Percentiles rank a stretch among this genome's conserved stretches.
These are phyloP conservation scores for Penicillium psychrosexuale DNA, from an alignment of 2,329 filamentous ascomycete genomes.

Conservation along the genomic window DNA sequence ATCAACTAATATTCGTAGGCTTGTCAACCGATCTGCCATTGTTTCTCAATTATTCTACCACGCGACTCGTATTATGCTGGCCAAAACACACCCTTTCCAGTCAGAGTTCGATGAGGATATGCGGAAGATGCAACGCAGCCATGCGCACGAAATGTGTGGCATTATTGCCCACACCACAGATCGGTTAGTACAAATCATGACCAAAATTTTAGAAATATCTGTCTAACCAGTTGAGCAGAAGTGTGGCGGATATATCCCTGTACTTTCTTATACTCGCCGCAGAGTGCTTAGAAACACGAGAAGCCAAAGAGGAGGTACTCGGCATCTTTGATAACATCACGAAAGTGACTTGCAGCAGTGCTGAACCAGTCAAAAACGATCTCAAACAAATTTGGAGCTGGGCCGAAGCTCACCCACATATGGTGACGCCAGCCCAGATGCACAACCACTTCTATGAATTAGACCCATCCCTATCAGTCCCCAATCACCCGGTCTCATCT, in stretches of 20 bases:
- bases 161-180: slow-evolving; percentile 85
- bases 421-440: slow-evolving; percentile 19
- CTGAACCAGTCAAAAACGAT: slow-evolving; percentile 68
- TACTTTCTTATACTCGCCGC: slow-evolving; percentile 76
- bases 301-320: slow-evolving; percentile 78
- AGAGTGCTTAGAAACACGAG: slow-evolving; percentile 63
- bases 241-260: slow-evolving; percentile 74
- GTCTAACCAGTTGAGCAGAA: slow-evolving; percentile 40
- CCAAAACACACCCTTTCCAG: slow-evolving; percentile 71
- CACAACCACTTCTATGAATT: slow-evolving; percentile 20
- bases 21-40: slow-evolving; percentile 77
- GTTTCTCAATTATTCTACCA: slow-evolving; percentile 86
- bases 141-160: slow-evolving; percentile 83
- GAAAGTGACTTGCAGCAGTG: slow-evolving; percentile 73
- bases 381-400: slow-evolving; percentile 77
- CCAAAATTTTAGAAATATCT: neutral
- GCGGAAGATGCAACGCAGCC: slow-evolving; percentile 65
- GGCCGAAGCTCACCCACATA: slow-evolving; percentile 44
- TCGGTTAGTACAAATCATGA: slow-evolving; percentile 43
- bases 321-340: slow-evolving; percentile 72
- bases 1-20: slow-evolving; percentile 48
- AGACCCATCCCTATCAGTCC: slow-evolving; percentile 24
- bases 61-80: slow-evolving; percentile 75
- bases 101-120: slow-evolving; percentile 63
- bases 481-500: slow-evolving; percentile 33